Base-by-base conservation (phyloP, 108 stramenopile species). In the Hondaea fermentalgiana region DNA sequence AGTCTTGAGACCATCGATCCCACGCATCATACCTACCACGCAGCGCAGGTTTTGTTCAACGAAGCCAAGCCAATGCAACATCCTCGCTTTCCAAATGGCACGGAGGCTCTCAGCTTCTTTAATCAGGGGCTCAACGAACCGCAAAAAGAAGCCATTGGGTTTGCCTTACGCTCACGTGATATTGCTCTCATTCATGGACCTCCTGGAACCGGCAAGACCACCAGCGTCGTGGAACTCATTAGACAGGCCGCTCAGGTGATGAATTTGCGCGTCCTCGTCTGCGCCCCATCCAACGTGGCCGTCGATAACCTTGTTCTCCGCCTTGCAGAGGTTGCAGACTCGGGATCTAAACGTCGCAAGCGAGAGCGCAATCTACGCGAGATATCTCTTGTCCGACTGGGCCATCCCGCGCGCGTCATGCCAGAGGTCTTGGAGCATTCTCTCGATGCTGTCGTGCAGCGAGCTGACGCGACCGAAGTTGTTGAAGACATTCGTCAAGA, bases 201-300 rank as follows among this genome's bases (percentile, higher is more conserved):
- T 14, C 94, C 94, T 21, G 92, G 94, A 55, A 94, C 94, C 5
- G 94, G 94, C 55, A 94, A 94, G 88, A 94, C 94, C 53, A 93
- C 92, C n/a, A 87, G 71, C 17, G 87, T 89, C 6, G 96, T 96
- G 6, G 97, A 97, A 89, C 90, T 98, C 59, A 96, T 98, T 88
- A 93, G 92, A 19, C 97, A 96, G 87, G 96, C 95, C 35, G 96
- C 97, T 4, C 91, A 92, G 49, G 59, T 87, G 5, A 92, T 93
- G 60, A 88, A 92, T 12, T 92, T 94, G 91, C 94, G 94, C 89
- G 96, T 99, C 3, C 93, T 99, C 58, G 98, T 98, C 6, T 95
- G 97, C 28, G 98, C 98, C 60, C 98, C 98, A n/a, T 97, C 97
- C 87, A 99, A 99, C 94, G 97, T 99, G 43, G 98, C 98, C 6